These are phyloP conservation scores for Nymphaea thermarum DNA, from an alignment of 164 flowering plant species.

Conservation along the genomic window DNA sequence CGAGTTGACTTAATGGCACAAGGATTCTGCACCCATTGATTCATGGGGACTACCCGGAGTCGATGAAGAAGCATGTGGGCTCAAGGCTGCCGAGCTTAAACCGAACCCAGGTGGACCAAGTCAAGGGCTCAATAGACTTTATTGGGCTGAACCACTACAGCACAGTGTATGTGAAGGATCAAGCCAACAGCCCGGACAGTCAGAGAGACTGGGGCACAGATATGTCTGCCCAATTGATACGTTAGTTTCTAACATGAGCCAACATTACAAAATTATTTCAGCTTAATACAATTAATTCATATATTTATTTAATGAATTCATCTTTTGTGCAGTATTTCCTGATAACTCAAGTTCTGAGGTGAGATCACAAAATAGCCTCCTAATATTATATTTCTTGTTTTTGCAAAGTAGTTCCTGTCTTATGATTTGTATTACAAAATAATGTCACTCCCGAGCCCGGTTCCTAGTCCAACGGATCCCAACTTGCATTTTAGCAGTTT, in stretches of 20 bases:
- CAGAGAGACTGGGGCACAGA: constrained; percentile 8
- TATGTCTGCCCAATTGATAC: constrained; percentile 5
- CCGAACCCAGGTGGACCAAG: constrained; percentile 8
- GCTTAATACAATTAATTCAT: neutral
- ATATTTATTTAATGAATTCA: neutral
- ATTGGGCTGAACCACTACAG: constrained; percentile 24
- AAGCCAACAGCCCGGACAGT: constrained; percentile 1
- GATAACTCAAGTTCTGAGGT: neutral
- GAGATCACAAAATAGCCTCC: neutral
- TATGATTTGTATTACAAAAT: no score
- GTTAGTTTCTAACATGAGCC: neutral
- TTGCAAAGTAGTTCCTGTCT: neutral
- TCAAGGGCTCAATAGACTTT: constrained; percentile 24
- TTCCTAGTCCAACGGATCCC: no score
- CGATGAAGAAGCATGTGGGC: constrained; percentile 40
- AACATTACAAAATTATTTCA: no score
- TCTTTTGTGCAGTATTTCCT: neutral
- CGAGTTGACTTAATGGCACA: neutral
- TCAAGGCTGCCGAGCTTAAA: constrained; percentile 43
- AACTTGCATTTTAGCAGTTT: no score
- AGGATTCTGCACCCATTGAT: constrained; percentile 45
- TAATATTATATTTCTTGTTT: neutral
- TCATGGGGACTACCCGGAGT: constrained; percentile 50
- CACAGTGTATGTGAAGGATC: constrained; percentile 9
- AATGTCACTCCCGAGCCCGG: no score